A percentile compares a stretch with the other conserved stretches of the same genome.
These are phyloP conservation scores for Glebionis coronaria DNA, from an alignment of 129 eudicot genomes.

Conservation along the genomic window DNA sequence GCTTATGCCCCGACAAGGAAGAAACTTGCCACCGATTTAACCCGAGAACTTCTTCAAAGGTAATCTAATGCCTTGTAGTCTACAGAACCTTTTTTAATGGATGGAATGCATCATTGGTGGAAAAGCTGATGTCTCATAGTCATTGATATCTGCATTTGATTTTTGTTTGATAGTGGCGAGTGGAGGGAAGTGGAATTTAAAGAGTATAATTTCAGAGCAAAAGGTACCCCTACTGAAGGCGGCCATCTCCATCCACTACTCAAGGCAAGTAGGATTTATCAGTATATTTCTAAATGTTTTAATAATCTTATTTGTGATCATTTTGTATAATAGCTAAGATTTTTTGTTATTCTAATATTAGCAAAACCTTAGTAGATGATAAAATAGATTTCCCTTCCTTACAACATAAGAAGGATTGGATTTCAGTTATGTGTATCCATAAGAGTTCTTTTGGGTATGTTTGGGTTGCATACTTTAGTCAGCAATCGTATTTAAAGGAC, in stretches of 20 bases:
- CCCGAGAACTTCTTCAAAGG: constrained; percentile 76
- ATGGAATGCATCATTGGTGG: no score
- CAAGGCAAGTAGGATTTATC: constrained; percentile 55
- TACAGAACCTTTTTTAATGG: no score
- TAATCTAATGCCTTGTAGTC: constrained; percentile 24
- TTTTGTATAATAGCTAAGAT: constrained; percentile 4
- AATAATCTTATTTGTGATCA: not conserved
- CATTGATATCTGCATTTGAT: constrained; percentile 13
- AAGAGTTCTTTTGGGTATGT: no score
- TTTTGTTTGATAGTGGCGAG: constrained; percentile 61
- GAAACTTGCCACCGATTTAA: constrained; percentile 90
- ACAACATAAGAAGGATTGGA: no score
- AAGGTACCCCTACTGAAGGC: constrained; percentile 84
- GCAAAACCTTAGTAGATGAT: no score
- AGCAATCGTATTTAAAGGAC: no score
- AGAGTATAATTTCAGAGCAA: constrained; percentile 89
- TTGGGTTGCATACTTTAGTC: no score
- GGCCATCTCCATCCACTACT: constrained; percentile 90
- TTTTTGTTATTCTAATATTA: no score
- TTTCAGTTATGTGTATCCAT: no score
- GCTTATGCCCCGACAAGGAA: constrained; percentile 82
- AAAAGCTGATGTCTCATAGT: no score
- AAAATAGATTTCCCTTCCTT: no score
- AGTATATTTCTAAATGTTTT: constrained; percentile 4
- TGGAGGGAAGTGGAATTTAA: constrained; percentile 90